Conservation (phyloP, 2,329 filamentous ascomycete species). For the Ophiostoma sp. region DNA sequence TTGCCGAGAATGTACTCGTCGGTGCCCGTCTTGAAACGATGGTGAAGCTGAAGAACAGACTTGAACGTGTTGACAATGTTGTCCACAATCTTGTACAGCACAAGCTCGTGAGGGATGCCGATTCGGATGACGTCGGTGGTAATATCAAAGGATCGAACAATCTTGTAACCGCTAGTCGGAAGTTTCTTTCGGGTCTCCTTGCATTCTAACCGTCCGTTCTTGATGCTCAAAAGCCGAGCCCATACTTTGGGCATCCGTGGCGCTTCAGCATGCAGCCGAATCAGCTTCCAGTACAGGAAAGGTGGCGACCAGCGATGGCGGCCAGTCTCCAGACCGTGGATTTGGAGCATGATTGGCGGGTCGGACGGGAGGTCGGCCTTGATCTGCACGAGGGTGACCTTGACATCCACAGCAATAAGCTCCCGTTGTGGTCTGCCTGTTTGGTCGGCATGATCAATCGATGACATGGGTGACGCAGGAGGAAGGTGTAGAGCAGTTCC, state of each 20-base stretch:
- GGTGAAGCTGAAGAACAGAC: slow-evolving; percentile 84
- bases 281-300: slow-evolving; percentile 72
- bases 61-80: slow-evolving; percentile 88
- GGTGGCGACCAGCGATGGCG: slow-evolving; percentile 85
- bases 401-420: slow-evolving; percentile 78
- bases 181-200: slow-evolving; percentile 70
- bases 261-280: slow-evolving; percentile 84
- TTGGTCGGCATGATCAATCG: not conserved
- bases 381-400: slow-evolving; percentile 77
- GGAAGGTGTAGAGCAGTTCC: not conserved
- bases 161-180: slow-evolving; percentile 55
- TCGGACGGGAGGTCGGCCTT: slow-evolving; percentile 88
- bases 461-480: slow-evolving; percentile 7
- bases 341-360: slow-evolving; percentile 86
- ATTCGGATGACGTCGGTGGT: slow-evolving; percentile 82
- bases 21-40: slow-evolving; percentile 83
- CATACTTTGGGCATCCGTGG: slow-evolving; percentile 81
- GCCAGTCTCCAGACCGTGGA: slow-evolving; percentile 79
- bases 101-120: slow-evolving; percentile 86
- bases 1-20: slow-evolving; percentile 89
- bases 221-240: slow-evolving; percentile 83
- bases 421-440: slow-evolving; percentile 48
- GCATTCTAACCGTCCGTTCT: slow-evolving; percentile 76
- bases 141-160: slow-evolving; percentile 82
- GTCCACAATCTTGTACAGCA: slow-evolving; percentile 88